Evolutionary conservation across 2,329 filamentous ascomycete genomes (phyloP).

Genomic region (Acephala macrosclerotiorum): DNA sequence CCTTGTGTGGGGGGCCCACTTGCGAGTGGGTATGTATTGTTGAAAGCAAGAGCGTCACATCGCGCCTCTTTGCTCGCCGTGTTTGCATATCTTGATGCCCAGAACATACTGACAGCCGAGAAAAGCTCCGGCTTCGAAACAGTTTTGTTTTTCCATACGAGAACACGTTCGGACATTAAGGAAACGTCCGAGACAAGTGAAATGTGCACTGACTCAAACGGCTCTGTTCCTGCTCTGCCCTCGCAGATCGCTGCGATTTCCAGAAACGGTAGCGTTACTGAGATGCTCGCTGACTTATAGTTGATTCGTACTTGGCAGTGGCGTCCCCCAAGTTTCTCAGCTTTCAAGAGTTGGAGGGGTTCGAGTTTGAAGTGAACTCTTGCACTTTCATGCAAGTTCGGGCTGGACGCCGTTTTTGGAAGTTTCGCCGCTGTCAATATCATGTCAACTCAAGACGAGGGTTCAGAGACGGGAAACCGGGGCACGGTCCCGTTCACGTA

Average conservation of each 20-base stretch:
- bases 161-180: not conserved
- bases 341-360: too few relatives aligned
- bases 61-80: too few relatives aligned
- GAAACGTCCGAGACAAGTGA: not conserved
- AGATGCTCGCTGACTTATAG: not conserved
- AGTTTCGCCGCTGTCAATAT: too few relatives aligned
- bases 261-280: not conserved
- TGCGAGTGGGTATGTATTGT: not conserved
- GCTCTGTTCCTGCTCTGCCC: not conserved
- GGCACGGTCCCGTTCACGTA: slow-evolving; percentile 1
- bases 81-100: too few relatives aligned
- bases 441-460: too few relatives aligned
- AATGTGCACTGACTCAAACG: not conserved
- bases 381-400: too few relatives aligned
- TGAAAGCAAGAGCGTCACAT: not conserved
- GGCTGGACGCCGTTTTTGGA: too few relatives aligned
- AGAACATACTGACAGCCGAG: not conserved
- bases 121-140: not conserved
- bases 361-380: too few relatives aligned
- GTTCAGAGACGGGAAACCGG: too few relatives aligned
- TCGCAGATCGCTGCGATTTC: not conserved
- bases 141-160: not conserved
- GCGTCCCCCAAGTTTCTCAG: too few relatives aligned
- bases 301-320: not conserved
- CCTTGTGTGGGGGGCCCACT: not conserved